Base-by-base conservation (phyloP, 257 asterid genomes). In the Capsicum pubescens region DNA sequence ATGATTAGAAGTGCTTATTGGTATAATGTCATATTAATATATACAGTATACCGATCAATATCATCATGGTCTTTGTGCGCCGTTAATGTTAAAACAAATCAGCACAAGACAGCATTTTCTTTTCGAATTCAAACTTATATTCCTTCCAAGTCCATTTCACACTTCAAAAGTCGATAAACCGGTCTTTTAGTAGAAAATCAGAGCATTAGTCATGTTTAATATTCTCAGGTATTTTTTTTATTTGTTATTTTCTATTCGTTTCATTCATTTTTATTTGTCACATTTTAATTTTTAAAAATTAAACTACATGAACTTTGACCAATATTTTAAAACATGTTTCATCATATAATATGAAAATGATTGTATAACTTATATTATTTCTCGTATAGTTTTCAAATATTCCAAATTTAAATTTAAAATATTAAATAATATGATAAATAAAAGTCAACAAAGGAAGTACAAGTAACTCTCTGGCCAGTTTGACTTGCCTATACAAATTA, bases 61-160 rank as follows among this genome's bases (percentile, higher is more conserved):
- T 67, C 19, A 67, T 67, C 15, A 46, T 46, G 57, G 16, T 71
- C 58, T 71, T 48, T 21, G 36, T 19, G 60, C 61, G 46, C 21
- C 61, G 81, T 74, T 74, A 74, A 50, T 50, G 7, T 7, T 3
- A 48, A 21, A 19, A 19, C 44, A 46, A 21, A 74, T 19, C 19
- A 21, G 19, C 7, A 12, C 61, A 8, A 9, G 5, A 2, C 0
- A 21, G 9, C 60, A 12, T 71, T n/a, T 21, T 13, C 13, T 4
- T 50, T 32, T 26, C 19, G 50, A 74, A 7, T 32, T 26, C 19
- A 74, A 74, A 7, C 21, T 12, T 21, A 50, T 50, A 74, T 21
- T 74, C 81, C 46, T 74, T 50, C 12, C 2, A 19, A 74, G 61
- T 74, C 17, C 46, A 48, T 50, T 74, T 50, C 81, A 74, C 81